Evolutionary conservation across 2,329 filamentous ascomycete species (phyloP), one percentile per base, ranked within the genome.

Genomic region (Grosmannia clavigera): DNA sequence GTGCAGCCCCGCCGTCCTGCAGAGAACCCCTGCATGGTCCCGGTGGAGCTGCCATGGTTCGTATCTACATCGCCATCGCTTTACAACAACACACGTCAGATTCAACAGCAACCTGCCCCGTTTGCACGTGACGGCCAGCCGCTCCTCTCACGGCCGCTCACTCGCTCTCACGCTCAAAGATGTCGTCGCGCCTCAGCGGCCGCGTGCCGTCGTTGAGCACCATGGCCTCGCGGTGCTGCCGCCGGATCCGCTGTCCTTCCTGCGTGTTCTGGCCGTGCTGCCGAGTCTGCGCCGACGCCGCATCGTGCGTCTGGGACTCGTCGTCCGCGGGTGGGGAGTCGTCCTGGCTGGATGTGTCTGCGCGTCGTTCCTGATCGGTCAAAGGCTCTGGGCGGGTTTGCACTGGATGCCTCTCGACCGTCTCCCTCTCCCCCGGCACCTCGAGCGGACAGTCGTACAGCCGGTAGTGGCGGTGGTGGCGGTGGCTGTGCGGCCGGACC

Each of bases 121-220:
- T 11, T 35, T 35, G 33, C 6, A 6, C 33, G 33, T 35, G 11
- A 10, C 38, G 4, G 14, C 38, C 11, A 14, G 9, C 38, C 14
- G 16, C 4, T 40, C 2, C 10, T 40, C 10, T 10, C 38, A 40
- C 38, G 38, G 38, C 19, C 19, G 6, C 25, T 62, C 59, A 75
- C 55, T 74, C 74, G 54, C 78, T 74, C 46, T 78, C 79, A 63
- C 82, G 75, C 70, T 94, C 86, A 58, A 92, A 89, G 43, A 96
- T 95, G 69, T 95, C 88, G 53, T 83, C 83, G 64, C 84, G 81
- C 4, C 81, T 84, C 53, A 95, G 71, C 1, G 88, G 87, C 38
- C 86, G 80, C 27, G 83, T 89, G n/a, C 89, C 88, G 67, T 95
- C 90, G 67, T 91, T 92, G 60, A 96, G 76, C 25, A 96, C 91